Evolutionary conservation across 352 stramenopile genomes (phyloP), one percentile per base, ranked within the genome.

Genomic region (Phytopythium boreale): DNA sequence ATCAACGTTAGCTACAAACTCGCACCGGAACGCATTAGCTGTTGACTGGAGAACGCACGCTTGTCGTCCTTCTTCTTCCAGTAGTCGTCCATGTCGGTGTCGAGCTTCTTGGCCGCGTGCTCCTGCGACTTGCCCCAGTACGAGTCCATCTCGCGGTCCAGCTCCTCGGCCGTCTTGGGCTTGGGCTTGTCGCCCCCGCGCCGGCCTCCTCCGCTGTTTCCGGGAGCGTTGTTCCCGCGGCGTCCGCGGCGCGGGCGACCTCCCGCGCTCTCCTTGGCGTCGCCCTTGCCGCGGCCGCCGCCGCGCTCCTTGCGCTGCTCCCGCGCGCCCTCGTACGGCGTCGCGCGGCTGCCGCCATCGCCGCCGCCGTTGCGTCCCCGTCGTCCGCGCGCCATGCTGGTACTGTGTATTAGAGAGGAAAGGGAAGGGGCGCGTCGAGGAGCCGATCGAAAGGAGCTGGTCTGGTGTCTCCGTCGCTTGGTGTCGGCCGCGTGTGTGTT

Each of bases 81-180:
- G 76, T 95, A 95, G 66, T 92, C 78, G 68, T 95, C 84, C 87
- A 95, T 91, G 71, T 95, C 87, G 46, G 56, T 75, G 64, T 95
- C 87, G 31, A 95, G 66, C 70, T 91, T 92, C 80, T 95, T 95
- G 57, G 77, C 46, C 26, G 87, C 87, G 66, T 95, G 87, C 70
- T 95, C 87, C 64, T 80, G 74, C 59, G 84, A 93, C 72, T 95
- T 95, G 56, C 82, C 83, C 87, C 87, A 95, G 79, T 95, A 95
- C 31, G 62, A 85, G 77, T 95, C 87, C 87, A 95, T 93, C 56
- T 95, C 87, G 49, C 80, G 80, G 67, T 95, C 84, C 29, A 95
- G 74, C 56, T 95, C 82, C 62, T 92, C 82, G 1, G 84, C 84
- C 2, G 87, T 92, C 66, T 81, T 84, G 10, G 84, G 71, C 75